phyloP scores from a whole-genome alignment of 2,329 filamentous ascomycete species.

The Chaetomium globosum region DNA sequence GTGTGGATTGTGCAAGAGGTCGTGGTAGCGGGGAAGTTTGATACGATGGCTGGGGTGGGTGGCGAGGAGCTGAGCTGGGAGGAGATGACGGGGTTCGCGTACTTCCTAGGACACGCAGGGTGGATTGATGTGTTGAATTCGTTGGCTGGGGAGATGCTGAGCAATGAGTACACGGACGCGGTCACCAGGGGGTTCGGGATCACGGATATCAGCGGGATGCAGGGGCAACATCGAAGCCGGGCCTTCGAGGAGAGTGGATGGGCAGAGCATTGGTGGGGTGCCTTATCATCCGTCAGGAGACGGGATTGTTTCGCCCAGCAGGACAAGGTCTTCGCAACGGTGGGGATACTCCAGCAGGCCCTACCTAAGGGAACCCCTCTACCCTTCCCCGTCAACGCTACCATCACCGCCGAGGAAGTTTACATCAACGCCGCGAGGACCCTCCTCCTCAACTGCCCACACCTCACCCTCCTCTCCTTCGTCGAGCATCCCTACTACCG shows the following conservation, averaged over 20 bases:
- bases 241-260: constrained; percentile 1
- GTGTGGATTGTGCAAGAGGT: constrained; percentile 37
- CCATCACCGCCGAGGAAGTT: constrained; percentile 15
- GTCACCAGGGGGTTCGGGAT: constrained; percentile 14
- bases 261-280: constrained; percentile 20
- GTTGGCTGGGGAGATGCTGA: not conserved
- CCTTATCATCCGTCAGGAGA: constrained; percentile 8
- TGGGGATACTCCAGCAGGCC: constrained; percentile 19
- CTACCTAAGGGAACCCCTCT: not conserved
- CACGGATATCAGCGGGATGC: constrained; percentile 14
- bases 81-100: constrained; percentile 14
- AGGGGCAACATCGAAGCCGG: not conserved
- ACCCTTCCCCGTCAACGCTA: constrained; percentile 19
- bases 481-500: constrained; percentile 16
- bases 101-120: constrained; percentile 7
- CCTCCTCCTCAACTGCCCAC: constrained; percentile 18
- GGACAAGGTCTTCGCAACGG: constrained; percentile 25
- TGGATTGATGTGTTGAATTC: constrained; percentile 17
- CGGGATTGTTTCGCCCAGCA: constrained; percentile 20
- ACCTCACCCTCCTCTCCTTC: constrained; percentile 21
- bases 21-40: constrained; percentile 26
- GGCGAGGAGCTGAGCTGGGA: constrained; percentile 15
- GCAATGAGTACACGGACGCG: not conserved
- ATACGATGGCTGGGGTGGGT: constrained; percentile 15
- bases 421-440: constrained; percentile 17